Percentiles rank a stretch among this genome's conserved stretches.
These are phyloP conservation scores for Penicillium sp. DNA, from an alignment of 2,329 filamentous ascomycete species.

Conservation along the genomic window DNA sequence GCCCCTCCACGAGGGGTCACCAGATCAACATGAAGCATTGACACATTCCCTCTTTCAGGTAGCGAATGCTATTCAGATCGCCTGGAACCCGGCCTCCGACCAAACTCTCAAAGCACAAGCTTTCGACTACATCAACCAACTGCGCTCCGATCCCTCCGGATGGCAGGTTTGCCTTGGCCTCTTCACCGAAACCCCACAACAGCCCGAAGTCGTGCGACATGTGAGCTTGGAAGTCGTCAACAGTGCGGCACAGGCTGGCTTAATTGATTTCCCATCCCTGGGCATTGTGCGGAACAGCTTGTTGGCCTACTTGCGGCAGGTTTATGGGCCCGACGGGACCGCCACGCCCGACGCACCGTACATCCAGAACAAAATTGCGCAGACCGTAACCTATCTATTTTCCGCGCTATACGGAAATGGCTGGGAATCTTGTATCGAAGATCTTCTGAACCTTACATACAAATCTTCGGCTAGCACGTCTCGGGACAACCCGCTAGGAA, in stretches of 20 bases:
- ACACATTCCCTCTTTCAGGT: constrained; percentile 57
- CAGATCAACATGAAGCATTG: constrained; percentile 10
- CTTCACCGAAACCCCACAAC: constrained; percentile 74
- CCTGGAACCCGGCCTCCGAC: constrained; percentile 78
- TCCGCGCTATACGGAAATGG: constrained; percentile 79
- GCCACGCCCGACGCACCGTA: constrained; percentile 66
- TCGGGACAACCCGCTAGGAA: constrained; percentile 71
- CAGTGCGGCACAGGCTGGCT: constrained; percentile 78
- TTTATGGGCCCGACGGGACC: constrained; percentile 62
- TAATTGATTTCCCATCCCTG: constrained; percentile 71
- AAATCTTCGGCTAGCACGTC: constrained; percentile 56
- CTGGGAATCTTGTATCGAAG: constrained; percentile 89
- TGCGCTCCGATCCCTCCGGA: constrained; percentile 77
- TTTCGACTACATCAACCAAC: constrained; percentile 61
- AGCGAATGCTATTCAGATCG: constrained; percentile 93
- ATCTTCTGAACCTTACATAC: constrained; percentile 76
- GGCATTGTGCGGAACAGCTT: constrained; percentile 76
- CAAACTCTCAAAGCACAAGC: constrained; percentile 76
- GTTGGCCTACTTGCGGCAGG: constrained; percentile 74
- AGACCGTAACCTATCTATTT: constrained; percentile 93
- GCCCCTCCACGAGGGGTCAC: constrained; percentile 14
- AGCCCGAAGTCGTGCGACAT: constrained; percentile 81
- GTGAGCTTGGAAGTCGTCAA: constrained; percentile 92
- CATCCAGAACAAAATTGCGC: constrained; percentile 95
- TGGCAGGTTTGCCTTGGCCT: constrained; percentile 88